Evolutionary conservation across 2,329 filamentous ascomycete species (phyloP).

Genomic region (Teratosphaeria nubilosa): DNA sequence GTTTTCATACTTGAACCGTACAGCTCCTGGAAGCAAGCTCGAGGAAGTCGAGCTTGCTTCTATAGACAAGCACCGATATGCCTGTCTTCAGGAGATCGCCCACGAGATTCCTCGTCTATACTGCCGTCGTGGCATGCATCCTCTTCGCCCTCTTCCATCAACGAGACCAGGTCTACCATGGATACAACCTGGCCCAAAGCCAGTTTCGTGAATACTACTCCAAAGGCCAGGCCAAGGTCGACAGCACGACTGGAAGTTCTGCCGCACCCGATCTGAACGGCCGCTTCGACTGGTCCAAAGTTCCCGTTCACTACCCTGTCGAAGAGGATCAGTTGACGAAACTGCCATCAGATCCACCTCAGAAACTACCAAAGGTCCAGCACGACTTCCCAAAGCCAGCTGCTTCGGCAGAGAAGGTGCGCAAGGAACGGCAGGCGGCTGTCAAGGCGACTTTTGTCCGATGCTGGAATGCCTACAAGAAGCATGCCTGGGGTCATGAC

Average conservation of each 20-base stretch:
- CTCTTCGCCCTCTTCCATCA: conserved; percentile 30
- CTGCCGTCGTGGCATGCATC: conserved; percentile 23
- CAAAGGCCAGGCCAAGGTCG: neutral
- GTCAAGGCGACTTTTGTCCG: conserved; percentile 35
- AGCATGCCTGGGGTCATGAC: conserved; percentile 39
- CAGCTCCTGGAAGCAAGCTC: neutral
- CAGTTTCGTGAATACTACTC: neutral
- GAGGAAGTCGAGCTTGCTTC: too few relatives aligned
- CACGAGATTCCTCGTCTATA: conserved; percentile 25
- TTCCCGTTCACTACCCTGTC: conserved; percentile 32
- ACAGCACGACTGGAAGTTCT: neutral
- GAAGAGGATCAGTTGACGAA: conserved; percentile 18
- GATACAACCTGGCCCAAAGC: conserved; percentile 1
- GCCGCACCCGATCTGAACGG: neutral
- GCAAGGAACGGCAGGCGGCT: conserved; percentile 25
- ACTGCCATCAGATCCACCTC: conserved; percentile 29
- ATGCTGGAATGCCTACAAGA: conserved; percentile 36
- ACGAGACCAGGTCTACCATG: conserved; percentile 12
- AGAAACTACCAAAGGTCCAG: conserved; percentile 34
- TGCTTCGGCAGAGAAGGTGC: conserved; percentile 21
- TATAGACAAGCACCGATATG: neutral
- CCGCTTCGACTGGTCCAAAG: conserved; percentile 30
- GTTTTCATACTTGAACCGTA: neutral
- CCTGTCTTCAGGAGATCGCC: neutral
- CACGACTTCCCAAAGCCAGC: conserved; percentile 29